These are phyloP conservation scores for Thalassiosira livingstoniorum DNA, from an alignment of 352 stramenopile genomes.

Conservation along the genomic window DNA sequence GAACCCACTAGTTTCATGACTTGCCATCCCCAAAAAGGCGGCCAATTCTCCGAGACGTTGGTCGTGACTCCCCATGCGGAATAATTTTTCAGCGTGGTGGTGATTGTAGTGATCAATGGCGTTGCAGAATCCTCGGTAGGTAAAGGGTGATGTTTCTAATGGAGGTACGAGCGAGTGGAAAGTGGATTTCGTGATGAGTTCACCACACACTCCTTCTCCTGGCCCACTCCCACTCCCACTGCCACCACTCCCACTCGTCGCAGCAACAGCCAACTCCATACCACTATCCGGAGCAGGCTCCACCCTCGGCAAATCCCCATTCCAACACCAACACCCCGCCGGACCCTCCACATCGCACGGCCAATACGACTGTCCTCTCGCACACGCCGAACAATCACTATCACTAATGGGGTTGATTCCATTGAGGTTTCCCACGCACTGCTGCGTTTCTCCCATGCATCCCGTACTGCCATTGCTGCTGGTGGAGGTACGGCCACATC, in stretches of 20 bases:
- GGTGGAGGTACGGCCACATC: too few species aligned
- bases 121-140: conserved; percentile 54
- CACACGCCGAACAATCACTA: conserved; percentile 32
- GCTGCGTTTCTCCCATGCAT: conserved; percentile 33
- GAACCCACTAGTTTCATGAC: conserved; percentile 46
- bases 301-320: conserved; percentile 34
- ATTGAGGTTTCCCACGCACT: conserved; percentile 47
- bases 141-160: conserved; percentile 44
- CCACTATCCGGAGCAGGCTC: conserved; percentile 30
- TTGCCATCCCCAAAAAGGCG: conserved; percentile 45
- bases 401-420: conserved; percentile 38
- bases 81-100: conserved; percentile 46
- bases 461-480: too few species aligned
- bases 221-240: conserved; percentile 39
- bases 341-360: conserved; percentile 29
- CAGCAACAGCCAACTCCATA: conserved; percentile 19
- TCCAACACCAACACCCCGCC: conserved; percentile 45
- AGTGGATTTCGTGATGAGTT: conserved; percentile 27
- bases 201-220: conserved; percentile 33
- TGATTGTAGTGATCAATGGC: conserved; percentile 51
- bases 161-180: conserved; percentile 42
- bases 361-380: conserved; percentile 29
- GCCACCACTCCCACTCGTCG: background rate
- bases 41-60: conserved; percentile 30
- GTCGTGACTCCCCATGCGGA: conserved; percentile 35